phyloP scores from a whole-genome alignment of 768 basidiomycete genomes.

The Tulasnella sp. region DNA sequence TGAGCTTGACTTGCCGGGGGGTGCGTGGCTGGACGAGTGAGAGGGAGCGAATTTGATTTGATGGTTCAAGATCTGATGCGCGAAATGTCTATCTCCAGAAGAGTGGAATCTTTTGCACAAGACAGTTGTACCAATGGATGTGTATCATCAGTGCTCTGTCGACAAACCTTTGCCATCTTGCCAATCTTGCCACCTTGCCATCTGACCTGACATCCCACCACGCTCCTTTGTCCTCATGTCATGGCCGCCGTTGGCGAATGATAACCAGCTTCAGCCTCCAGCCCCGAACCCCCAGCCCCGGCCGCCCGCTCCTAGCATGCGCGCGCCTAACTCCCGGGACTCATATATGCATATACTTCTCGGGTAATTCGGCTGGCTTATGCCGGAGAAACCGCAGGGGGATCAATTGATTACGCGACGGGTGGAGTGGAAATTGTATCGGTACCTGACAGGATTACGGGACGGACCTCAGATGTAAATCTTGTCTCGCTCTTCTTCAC shows the following conservation, averaged over 20 bases:
- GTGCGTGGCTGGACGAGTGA: not conserved
- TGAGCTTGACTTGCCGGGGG: not conserved
- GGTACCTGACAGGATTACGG: not conserved
- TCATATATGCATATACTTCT: not conserved
- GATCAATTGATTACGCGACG: not conserved
- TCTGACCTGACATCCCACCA: not conserved
- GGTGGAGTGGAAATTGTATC: not conserved
- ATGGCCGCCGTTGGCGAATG: not conserved
- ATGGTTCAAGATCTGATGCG: slow-evolving; percentile 3
- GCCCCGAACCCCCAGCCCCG: not conserved
- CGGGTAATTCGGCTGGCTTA: not conserved
- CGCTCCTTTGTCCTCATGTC: not conserved
- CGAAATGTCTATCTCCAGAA: not conserved
- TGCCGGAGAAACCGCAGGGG: not conserved
- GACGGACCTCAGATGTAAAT: not conserved
- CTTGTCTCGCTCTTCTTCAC: not conserved
- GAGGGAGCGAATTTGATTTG: slow-evolving; percentile 6
- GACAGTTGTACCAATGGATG: not conserved
- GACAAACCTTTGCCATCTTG: slow-evolving; percentile 3
- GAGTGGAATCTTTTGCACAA: not conserved
- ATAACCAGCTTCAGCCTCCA: not conserved
- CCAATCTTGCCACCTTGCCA: not conserved
- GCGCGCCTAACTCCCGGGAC: not conserved
- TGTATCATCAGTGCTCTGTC: not conserved
- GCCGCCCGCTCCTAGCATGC: not conserved